These are phyloP conservation scores for Vanrija humicola DNA, from an alignment of 1,284 basidiomycete genomes.

Conservation along the genomic window DNA sequence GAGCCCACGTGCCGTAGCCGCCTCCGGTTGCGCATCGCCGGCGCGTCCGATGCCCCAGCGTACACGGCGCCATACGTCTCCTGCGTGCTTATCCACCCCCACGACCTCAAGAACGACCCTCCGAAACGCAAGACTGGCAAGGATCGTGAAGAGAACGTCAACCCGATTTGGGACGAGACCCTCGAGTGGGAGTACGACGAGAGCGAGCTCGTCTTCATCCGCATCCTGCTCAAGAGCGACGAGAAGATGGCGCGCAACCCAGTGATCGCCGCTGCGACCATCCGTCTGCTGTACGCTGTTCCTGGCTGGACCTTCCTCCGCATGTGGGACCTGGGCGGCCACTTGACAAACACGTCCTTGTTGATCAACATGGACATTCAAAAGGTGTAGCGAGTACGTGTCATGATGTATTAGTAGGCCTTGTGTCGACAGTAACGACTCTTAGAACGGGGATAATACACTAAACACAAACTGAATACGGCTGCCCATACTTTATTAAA, in stretches of 20 bases:
- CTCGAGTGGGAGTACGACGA: constrained; percentile 66
- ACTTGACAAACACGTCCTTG: constrained; percentile 8
- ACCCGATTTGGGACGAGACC: constrained; percentile 73
- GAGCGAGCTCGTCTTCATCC: constrained; percentile 14
- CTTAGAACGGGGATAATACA: too few species aligned
- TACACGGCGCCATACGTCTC: constrained; percentile 13
- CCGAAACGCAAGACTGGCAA: constrained; percentile 17
- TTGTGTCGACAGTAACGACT: not conserved
- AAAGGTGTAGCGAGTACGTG: not conserved
- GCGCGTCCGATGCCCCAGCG: constrained; percentile 9
- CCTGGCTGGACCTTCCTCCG: constrained; percentile 15
- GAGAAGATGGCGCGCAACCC: constrained; percentile 14
- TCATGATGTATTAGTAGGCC: not conserved
- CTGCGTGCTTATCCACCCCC: constrained; percentile 14
- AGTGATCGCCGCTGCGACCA: constrained; percentile 1
- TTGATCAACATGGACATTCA: constrained; percentile 10
- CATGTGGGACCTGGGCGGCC: constrained; percentile 9
- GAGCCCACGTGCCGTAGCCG: not conserved
- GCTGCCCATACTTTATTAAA: too few species aligned
- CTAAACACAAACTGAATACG: too few species aligned
- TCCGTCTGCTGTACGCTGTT: constrained; percentile 13
- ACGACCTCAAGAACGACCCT: constrained; percentile 9
- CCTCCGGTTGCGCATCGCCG: constrained; percentile 10
- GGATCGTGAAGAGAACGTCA: not conserved
- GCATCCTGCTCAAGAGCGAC: constrained; percentile 18